These are phyloP conservation scores for Barnettozyma californica DNA, from an alignment of 805 yeast species.

Conservation along the genomic window DNA sequence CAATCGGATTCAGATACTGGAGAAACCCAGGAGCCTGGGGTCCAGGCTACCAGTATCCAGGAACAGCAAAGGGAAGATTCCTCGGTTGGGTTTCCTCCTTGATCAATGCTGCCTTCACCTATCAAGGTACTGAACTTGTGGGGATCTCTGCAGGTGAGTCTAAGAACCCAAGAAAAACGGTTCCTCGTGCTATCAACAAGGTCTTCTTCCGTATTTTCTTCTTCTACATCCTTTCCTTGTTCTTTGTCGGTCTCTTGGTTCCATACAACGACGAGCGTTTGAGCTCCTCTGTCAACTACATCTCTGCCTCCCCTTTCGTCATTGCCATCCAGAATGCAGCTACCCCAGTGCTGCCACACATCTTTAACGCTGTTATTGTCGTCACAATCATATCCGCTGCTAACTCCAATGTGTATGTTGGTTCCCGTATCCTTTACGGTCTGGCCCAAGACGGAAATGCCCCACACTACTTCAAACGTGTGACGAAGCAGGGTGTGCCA, in stretches of 20 bases:
- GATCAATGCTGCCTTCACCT: conserved; percentile 73
- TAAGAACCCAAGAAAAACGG: conserved; percentile 61
- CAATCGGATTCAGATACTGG: conserved; percentile 79
- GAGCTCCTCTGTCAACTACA: conserved; percentile 30
- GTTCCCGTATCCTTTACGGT: conserved; percentile 64
- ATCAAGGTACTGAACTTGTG: conserved; percentile 72
- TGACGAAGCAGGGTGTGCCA: conserved; percentile 60
- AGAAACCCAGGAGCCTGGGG: conserved; percentile 76
- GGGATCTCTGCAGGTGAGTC: conserved; percentile 77
- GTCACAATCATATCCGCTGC: conserved; percentile 72
- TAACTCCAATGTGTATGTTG: conserved; percentile 68
- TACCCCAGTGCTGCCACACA: conserved; percentile 58
- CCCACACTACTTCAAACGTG: not conserved
- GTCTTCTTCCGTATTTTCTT: conserved; percentile 60
- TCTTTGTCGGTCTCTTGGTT: conserved; percentile 66
- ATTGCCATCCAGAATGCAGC: conserved; percentile 68
- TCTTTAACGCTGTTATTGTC: conserved; percentile 67
- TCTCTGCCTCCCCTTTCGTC: conserved; percentile 64
- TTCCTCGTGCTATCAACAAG: conserved; percentile 67
- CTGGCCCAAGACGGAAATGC: conserved; percentile 41
- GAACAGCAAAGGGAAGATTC: conserved; percentile 50
- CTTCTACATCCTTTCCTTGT: conserved; percentile 59
- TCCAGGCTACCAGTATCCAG: conserved; percentile 48
- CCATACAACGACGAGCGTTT: conserved; percentile 61
- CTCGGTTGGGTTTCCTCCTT: conserved; percentile 67